These are phyloP conservation scores for Ramalina intermedia DNA, from an alignment of 495 filamentous ascomycete species.

Conservation along the genomic window DNA sequence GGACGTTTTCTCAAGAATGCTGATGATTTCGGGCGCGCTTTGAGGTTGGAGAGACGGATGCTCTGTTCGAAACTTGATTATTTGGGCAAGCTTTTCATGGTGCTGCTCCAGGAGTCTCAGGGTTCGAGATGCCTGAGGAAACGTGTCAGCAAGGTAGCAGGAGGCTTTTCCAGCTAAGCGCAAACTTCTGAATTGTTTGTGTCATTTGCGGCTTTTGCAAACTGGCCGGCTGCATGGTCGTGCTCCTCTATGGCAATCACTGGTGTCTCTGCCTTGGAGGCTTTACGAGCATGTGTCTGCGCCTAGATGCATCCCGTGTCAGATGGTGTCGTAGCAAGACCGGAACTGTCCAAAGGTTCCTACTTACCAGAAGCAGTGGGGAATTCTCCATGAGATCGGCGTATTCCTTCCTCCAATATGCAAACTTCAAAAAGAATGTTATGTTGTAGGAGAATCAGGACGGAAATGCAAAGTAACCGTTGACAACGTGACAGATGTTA, in stretches of 20 bases:
- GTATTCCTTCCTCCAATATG: too few relatives aligned
- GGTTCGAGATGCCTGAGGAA: slow-evolving; percentile 55
- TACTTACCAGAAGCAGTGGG: slow-evolving; percentile 41
- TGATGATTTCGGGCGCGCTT: slow-evolving; percentile 8
- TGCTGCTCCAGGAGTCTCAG: slow-evolving; percentile 74
- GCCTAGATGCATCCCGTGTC: slow-evolving; percentile 35
- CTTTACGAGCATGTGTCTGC: slow-evolving; percentile 73
- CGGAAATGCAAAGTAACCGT: too few relatives aligned
- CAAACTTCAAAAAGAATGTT: too few relatives aligned
- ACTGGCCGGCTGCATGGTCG: slow-evolving; percentile 77
- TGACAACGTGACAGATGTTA: too few relatives aligned
- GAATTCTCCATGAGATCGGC: slow-evolving; percentile 39
- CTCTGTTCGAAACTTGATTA: slow-evolving; percentile 57
- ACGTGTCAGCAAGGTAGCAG: slow-evolving; percentile 2
- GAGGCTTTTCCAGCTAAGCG: neutral
- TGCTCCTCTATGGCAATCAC: slow-evolving; percentile 75
- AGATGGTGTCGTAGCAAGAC: slow-evolving; percentile 3
- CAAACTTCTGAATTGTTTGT: slow-evolving; percentile 62
- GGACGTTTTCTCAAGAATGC: slow-evolving; percentile 3
- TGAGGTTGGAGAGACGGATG: slow-evolving; percentile 29
- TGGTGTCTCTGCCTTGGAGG: slow-evolving; percentile 45
- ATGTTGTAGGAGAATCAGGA: too few relatives aligned
- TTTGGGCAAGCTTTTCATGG: slow-evolving; percentile 61
- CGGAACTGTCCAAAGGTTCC: slow-evolving; percentile 11
- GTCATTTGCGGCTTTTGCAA: slow-evolving; percentile 61